These are phyloP conservation scores for Neocucurbitaria cava DNA, from an alignment of 2,329 filamentous ascomycete genomes.

Conservation along the genomic window DNA sequence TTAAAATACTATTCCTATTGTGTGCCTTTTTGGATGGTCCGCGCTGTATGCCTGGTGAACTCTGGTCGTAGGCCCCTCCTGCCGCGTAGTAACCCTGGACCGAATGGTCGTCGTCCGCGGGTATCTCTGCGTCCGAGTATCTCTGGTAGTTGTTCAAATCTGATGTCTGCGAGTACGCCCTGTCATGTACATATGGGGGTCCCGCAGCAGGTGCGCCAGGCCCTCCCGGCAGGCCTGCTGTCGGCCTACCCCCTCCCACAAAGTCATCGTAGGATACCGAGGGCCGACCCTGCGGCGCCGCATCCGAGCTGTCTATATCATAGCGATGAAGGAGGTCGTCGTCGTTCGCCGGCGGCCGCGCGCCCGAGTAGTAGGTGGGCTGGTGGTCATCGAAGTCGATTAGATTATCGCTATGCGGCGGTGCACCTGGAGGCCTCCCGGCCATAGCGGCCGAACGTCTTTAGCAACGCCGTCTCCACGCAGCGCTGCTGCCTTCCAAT, in stretches of 20 bases:
- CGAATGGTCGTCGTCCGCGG: conserved; percentile 77
- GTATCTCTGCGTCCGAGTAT: conserved; percentile 89
- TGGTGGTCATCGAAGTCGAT: conserved; percentile 77
- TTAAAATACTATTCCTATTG: conserved; percentile 87
- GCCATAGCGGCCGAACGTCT: conserved; percentile 51
- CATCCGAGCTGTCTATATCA: conserved; percentile 71
- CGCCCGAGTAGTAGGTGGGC: conserved; percentile 75
- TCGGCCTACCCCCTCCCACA: conserved; percentile 70
- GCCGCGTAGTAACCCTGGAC: conserved; percentile 79
- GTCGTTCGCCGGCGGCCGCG: conserved; percentile 79
- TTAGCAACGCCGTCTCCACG: conserved; percentile 27
- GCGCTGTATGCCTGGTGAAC: conserved; percentile 55
- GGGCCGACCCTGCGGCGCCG: conserved; percentile 71
- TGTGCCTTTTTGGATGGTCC: conserved; percentile 63
- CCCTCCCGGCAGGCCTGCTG: conserved; percentile 52
- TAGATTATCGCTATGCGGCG: conserved; percentile 63
- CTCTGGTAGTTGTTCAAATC: conserved; percentile 87
- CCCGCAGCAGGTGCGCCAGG: conserved; percentile 50
- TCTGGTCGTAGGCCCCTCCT: conserved; percentile 64
- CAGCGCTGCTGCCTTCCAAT: conserved; percentile 26
- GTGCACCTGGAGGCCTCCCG: conserved; percentile 62
- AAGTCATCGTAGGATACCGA: conserved; percentile 96
- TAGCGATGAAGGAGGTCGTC: conserved; percentile 80
- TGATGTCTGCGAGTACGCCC: conserved; percentile 75
- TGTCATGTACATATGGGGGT: conserved; percentile 40